These are phyloP conservation scores for Pleurotus sapidus DNA, from an alignment of 768 basidiomycete species.

Conservation along the genomic window DNA sequence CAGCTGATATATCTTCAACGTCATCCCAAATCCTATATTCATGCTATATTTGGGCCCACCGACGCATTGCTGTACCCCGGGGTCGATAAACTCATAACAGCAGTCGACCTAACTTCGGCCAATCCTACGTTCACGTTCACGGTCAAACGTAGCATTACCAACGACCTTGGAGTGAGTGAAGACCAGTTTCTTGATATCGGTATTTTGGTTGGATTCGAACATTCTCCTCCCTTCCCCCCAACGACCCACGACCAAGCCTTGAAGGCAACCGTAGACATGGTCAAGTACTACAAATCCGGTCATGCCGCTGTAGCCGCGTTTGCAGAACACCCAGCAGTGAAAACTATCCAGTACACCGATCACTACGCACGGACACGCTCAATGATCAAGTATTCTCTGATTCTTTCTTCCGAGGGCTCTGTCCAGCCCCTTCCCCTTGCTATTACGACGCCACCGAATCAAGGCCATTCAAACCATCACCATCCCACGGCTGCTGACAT, in stretches of 20 bases:
- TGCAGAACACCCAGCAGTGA: slow-evolving; percentile 80
- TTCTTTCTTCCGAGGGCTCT: slow-evolving; percentile 83
- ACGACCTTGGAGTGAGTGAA: slow-evolving; percentile 61
- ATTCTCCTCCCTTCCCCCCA: slow-evolving; percentile 76
- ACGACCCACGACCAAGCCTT: slow-evolving; percentile 77
- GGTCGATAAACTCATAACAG: slow-evolving; percentile 87
- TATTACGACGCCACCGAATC: slow-evolving; percentile 45
- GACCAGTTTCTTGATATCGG: slow-evolving; percentile 96
- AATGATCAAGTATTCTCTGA: slow-evolving; percentile 89
- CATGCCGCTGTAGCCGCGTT: slow-evolving; percentile 76
- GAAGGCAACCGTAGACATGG: slow-evolving; percentile 87
- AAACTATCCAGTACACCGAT: slow-evolving; percentile 76
- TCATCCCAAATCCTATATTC: slow-evolving; percentile 91
- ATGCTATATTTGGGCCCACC: slow-evolving; percentile 88
- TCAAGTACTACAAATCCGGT: slow-evolving; percentile 91
- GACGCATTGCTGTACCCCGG: slow-evolving; percentile 88
- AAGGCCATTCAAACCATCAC: slow-evolving; percentile 54
- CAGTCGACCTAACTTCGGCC: slow-evolving; percentile 70
- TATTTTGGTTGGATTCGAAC: slow-evolving; percentile 88
- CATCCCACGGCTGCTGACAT: slow-evolving; percentile 85
- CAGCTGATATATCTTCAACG: slow-evolving; percentile 94
- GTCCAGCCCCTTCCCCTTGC: slow-evolving; percentile 82
- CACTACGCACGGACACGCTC: slow-evolving; percentile 85
- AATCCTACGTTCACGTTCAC: slow-evolving; percentile 79
- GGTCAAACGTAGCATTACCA: slow-evolving; percentile 68